These are phyloP conservation scores for Cryptococcus depauperatus DNA, from an alignment of 1,284 basidiomycete genomes.

Conservation along the genomic window DNA sequence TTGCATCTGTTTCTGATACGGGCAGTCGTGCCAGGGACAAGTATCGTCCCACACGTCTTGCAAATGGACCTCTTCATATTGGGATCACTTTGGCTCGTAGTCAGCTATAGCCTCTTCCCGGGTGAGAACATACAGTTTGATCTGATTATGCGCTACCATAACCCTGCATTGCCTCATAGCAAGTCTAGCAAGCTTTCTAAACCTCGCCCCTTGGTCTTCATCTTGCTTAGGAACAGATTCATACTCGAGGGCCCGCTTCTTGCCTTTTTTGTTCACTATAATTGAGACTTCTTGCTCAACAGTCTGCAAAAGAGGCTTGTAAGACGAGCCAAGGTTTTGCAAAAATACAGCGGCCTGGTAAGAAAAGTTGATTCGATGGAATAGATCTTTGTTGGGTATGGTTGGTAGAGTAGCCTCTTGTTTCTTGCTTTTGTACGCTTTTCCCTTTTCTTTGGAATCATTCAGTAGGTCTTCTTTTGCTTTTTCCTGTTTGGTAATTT, in stretches of 20 bases:
- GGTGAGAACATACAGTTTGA: constrained; percentile 29
- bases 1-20: constrained; percentile 32
- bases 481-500: not conserved
- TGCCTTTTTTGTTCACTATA: constrained; percentile 16
- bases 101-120: not conserved
- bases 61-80: constrained; percentile 33
- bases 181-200: constrained; percentile 19
- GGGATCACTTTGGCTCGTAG: constrained; percentile 26
- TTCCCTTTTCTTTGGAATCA: not conserved
- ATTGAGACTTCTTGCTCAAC: not conserved
- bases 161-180: constrained; percentile 23
- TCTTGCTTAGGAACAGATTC: not conserved
- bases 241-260: constrained; percentile 10
- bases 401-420: too few species aligned
- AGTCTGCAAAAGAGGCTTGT: not conserved
- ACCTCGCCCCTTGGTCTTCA: constrained; percentile 6
- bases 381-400: constrained; percentile 30
- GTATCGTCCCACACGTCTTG: constrained; percentile 28
- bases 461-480: not conserved
- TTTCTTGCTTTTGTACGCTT: not conserved
- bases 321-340: constrained; percentile 18
- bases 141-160: constrained; percentile 37
- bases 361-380: constrained; percentile 37
- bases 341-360: constrained; percentile 36
- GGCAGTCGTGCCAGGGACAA: constrained; percentile 36